Evolutionary conservation across 306 rosid species (phyloP), one percentile per base, ranked within the genome.

Genomic region (Oemleria cerasiformis): DNA sequence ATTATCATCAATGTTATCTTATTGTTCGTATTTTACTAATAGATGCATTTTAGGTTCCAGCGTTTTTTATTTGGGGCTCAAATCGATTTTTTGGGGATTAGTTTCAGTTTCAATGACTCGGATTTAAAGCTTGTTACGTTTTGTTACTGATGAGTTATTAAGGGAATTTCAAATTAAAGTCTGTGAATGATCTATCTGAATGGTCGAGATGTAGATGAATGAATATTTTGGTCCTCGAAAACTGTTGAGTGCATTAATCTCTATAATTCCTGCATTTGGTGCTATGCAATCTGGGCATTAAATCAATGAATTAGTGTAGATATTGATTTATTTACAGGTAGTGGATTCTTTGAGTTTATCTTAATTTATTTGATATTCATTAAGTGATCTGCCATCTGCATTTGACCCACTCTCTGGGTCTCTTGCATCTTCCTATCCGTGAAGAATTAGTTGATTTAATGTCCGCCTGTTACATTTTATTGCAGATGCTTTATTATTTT

Each of bases 401-500:
- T 69, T 69, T 6, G 73, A 69, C 25, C 45, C 53, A 68, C 0
- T 16, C 45, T 41, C 1, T 69, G 42, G 36, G 36, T 30, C 10
- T 53, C 14, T 42, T 11, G 7, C 6, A 21, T 38, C 45, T 61
- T 30, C 44, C 9, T 8, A 38, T 38, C 68, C 11, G 43, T 13
- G 68, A 19, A 53, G 38, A 65, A 23, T 19, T 15, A 25, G 57
- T 25, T 30, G 30, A 44, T 42, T 49, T 43, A 9, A 43, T 40
- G 8, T 70, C 20, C 20, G 56, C 17, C 12, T 43, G 55, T 70
- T 58, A 41, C 56, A 13, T 42, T 73, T 6, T 69, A 69, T 7
- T 78, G 80, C 92, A 93, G 97, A 69, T 75, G 73, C 23, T 19
- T n/a, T 41, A 11, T 5, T 30, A 30, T 70, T 68, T 70, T 75